Evolutionary conservation across 2,329 filamentous ascomycete genomes (phyloP).

Genomic region (Penicillium concentricum): DNA sequence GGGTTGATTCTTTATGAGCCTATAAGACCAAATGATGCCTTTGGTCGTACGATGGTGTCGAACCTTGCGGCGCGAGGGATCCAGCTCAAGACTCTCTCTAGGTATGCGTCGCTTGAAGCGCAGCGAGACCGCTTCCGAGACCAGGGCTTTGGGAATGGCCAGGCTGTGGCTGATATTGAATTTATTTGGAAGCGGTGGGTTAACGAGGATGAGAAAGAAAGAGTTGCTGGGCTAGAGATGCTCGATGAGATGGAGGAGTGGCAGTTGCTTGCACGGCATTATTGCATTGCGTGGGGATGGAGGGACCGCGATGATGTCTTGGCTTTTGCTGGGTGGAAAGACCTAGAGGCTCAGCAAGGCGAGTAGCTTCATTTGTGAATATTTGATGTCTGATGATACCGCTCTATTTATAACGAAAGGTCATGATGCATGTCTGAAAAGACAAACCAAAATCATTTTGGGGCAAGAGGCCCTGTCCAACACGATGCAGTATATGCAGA

Average conservation of each 20-base stretch:
- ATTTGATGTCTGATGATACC: constrained; percentile 10
- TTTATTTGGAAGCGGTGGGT: constrained; percentile 81
- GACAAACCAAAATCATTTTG: not conserved
- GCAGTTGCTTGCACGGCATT: constrained; percentile 81
- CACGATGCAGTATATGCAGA: not conserved
- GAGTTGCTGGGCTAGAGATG: constrained; percentile 77
- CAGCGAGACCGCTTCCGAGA: constrained; percentile 66
- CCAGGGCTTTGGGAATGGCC: constrained; percentile 63
- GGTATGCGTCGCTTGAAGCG: constrained; percentile 65
- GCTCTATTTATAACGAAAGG: constrained; percentile 17
- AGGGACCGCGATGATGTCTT: constrained; percentile 47
- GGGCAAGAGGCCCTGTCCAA: not conserved
- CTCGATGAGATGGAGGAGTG: constrained; percentile 96
- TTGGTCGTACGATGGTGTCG: constrained; percentile 86
- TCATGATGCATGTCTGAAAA: not conserved
- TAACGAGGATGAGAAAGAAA: constrained; percentile 66
- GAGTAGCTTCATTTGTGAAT: constrained; percentile 10
- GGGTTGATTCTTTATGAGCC: constrained; percentile 84
- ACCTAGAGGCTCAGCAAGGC: constrained; percentile 30
- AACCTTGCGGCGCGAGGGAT: constrained; percentile 84
- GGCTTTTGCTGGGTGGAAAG: constrained; percentile 40
- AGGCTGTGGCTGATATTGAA: constrained; percentile 60
- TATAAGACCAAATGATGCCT: constrained; percentile 76
- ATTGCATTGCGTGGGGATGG: constrained; percentile 88
- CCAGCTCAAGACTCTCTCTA: constrained; percentile 75